Evolutionary conservation across 805 yeast species (phyloP).

Genomic region (Zygosaccharomyces siamensis): DNA sequence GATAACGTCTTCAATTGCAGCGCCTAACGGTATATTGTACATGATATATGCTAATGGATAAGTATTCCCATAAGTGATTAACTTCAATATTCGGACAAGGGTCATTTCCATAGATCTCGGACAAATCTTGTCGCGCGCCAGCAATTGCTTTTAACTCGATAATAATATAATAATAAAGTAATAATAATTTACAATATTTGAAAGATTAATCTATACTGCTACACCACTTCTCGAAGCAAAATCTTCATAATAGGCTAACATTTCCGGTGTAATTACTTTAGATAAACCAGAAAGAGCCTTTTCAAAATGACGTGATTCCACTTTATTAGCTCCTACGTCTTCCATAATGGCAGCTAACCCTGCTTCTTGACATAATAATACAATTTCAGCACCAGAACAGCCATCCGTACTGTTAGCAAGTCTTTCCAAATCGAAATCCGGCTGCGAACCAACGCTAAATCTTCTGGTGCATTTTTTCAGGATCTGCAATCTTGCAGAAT

Average conservation of each 20-base stretch:
- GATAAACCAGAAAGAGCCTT: constrained; percentile 64
- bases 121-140: neutral
- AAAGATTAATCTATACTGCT: constrained; percentile 16
- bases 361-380: constrained; percentile 87
- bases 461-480: constrained; percentile 61
- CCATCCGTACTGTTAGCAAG: constrained; percentile 73
- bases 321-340: constrained; percentile 47
- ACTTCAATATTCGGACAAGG: neutral
- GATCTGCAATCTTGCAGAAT: constrained; percentile 73
- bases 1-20: neutral
- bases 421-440: constrained; percentile 44
- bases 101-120: neutral
- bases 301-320: constrained; percentile 63
- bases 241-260: constrained; percentile 68
- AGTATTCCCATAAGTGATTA: neutral
- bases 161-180: neutral
- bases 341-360: constrained; percentile 94
- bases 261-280: constrained; percentile 76
- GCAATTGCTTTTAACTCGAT: neutral
- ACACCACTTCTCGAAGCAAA: constrained; percentile 42
- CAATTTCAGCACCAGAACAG: constrained; percentile 96
- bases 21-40: neutral
- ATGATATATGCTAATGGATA: neutral
- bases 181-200: neutral
- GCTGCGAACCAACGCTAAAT: constrained; percentile 46